Conservation (phyloP, 148 eudicot species). For the Camellia granthamiana region DNA sequence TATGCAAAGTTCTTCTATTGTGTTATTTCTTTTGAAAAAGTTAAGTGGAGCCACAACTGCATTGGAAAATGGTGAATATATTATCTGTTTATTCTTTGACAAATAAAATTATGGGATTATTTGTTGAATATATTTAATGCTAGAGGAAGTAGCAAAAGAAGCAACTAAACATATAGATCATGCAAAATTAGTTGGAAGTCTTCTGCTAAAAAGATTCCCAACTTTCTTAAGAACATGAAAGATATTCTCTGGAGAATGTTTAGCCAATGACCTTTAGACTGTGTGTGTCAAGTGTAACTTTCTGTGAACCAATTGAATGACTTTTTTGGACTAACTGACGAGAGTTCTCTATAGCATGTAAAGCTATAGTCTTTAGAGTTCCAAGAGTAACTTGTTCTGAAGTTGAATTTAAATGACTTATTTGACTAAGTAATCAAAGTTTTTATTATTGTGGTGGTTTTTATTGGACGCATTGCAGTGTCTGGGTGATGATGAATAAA, state of each 20-base stretch:
- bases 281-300: too few relatives aligned
- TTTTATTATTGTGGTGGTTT: neutral
- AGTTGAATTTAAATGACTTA: neutral
- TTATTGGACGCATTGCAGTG: slow-evolving; percentile 39
- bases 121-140: neutral
- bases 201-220: too few relatives aligned
- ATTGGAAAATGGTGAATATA: neutral
- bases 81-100: neutral
- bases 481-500: slow-evolving; percentile 99
- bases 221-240: neutral
- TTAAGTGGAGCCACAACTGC: neutral
- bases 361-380: too few relatives aligned
- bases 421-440: neutral
- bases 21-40: neutral
- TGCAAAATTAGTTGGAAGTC: neutral
- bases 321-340: too few relatives aligned
- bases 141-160: neutral
- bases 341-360: too few relatives aligned
- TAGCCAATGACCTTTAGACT: neutral
- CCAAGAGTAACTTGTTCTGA: neutral
- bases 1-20: neutral
- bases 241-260: neutral
- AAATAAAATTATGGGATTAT: neutral
- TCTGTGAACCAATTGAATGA: too few relatives aligned
- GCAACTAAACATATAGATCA: neutral